Conservation (phyloP, 176 grass and related monocot genomes). For the Phragmites australis region DNA sequence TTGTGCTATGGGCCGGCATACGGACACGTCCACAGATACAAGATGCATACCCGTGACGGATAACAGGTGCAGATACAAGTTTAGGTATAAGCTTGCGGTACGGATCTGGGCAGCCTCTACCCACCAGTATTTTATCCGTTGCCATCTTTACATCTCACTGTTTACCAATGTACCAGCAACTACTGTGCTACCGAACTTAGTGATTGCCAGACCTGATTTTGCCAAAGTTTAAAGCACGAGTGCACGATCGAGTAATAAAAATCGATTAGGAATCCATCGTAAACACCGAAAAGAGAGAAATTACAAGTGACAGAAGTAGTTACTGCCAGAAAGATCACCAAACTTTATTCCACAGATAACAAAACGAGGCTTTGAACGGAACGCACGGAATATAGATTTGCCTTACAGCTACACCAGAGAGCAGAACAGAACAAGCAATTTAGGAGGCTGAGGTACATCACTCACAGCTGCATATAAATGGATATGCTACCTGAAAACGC, state of each 20-base stretch:
- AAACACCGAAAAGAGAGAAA: not conserved
- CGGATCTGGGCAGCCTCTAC: too few relatives aligned
- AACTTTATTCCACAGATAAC: conserved; percentile 37
- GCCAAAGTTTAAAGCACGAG: not conserved
- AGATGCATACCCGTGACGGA: too few relatives aligned
- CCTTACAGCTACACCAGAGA: conserved; percentile 12
- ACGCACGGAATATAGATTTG: conserved; percentile 10
- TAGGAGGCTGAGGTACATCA: not conserved
- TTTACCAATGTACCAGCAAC: not conserved
- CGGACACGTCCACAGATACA: too few relatives aligned
- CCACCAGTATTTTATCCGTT: too few relatives aligned
- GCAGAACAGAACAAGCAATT: not conserved
- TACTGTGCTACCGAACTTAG: not conserved
- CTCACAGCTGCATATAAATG: conserved; percentile 7
- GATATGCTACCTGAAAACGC: not conserved
- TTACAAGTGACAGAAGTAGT: not conserved
- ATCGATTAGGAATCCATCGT: not conserved
- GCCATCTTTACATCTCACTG: too few relatives aligned
- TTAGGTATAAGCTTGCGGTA: too few relatives aligned
- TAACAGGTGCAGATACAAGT: too few relatives aligned
- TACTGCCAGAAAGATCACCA: not conserved
- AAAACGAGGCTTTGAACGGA: not conserved
- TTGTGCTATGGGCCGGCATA: too few relatives aligned
- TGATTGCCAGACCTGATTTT: conserved; percentile 27
- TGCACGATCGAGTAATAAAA: conserved; percentile 13